A percentile compares a stretch with the other conserved stretches of the same genome.
Evolutionary conservation across 176 grass and related monocot species (phyloP).

Genomic region (Oryza glumipatula): DNA sequence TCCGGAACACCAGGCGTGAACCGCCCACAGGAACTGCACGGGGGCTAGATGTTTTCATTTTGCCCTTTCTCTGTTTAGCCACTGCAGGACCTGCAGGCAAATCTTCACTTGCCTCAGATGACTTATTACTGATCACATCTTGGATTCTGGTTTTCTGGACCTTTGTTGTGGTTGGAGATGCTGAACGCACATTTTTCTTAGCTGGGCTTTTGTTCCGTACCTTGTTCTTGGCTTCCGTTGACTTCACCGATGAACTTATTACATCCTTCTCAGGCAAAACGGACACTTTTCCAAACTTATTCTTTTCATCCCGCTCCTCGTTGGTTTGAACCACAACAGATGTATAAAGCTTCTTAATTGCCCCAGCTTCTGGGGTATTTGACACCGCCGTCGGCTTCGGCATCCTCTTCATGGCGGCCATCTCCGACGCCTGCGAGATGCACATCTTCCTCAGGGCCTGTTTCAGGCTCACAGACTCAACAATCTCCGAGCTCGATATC

Average conservation of each 20-base stretch:
- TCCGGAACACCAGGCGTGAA: conserved; percentile 66
- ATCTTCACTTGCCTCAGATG: conserved; percentile 49
- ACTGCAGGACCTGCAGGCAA: conserved; percentile 8
- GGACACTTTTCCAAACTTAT: conserved; percentile 50
- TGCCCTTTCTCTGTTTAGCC: conserved; percentile 68
- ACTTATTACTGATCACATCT: conserved; percentile 74
- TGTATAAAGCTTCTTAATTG: conserved; percentile 68
- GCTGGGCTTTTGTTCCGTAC: conserved; percentile 36
- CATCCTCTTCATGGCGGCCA: conserved; percentile 91
- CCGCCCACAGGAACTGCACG: conserved; percentile 51
- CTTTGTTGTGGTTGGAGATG: conserved; percentile 52
- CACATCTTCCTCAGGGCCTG: conserved; percentile 93
- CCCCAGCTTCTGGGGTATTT: conserved; percentile 54
- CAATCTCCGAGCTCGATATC: conserved; percentile 73
- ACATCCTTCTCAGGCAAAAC: conserved; percentile 55
- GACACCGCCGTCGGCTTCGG: conserved; percentile 44
- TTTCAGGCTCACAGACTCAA: conserved; percentile 87
- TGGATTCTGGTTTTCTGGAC: conserved; percentile 89
- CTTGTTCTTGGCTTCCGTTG: conserved; percentile 35
- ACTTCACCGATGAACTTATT: conserved; percentile 41
- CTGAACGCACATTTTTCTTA: conserved; percentile 48
- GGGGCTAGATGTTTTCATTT: conserved; percentile 68
- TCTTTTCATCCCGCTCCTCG: conserved; percentile 44
- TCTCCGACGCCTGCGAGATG: conserved; percentile 97
- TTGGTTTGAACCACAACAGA: conserved; percentile 54